Base-by-base conservation (phyloP, 371 early-diverging fungal species). In the Mortierella sp. region DNA sequence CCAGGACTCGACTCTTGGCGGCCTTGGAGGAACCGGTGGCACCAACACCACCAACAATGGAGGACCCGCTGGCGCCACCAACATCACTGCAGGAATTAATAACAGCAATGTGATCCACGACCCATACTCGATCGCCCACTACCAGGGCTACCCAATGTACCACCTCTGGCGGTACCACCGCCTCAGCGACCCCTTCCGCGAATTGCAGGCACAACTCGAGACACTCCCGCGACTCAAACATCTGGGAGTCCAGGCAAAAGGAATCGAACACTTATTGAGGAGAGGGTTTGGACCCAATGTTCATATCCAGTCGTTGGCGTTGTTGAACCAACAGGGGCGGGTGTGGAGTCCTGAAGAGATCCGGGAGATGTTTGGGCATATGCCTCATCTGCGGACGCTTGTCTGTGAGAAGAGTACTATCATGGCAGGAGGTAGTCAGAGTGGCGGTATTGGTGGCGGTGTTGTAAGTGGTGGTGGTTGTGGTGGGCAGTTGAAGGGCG, bases 141-240 rank as follows among this genome's bases (percentile, higher is more conserved):
- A 84, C 27, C 78, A 80, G 27, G 84, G 84, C 1, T 84, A 84
- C 56, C 84, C 84, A 1, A 84, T 84, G 84, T 84, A 84, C 74
- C 84, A 80, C 55, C 74, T 84, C n/a, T 51, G 74, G 73, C 49
- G 81, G 29, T 84, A 80, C 71, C 54, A 74, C n/a, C 78, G 63
- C 16, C 65, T 75, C 72, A 77, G 84, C 43, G 75, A 81, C 29
- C 85, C 85, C 4, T 76, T 84, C 51, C 65, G 70, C 16, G 79
- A 75, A 27, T 74, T 84, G 14, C 75, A 74, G 12, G 79, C 81
- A 7, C 85, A 77, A 8, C 72, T 84, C 4, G 81, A 81, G 58
- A 76, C 74, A 3, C 54, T 84, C n/a, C 85, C 85, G 7, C 81
- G 79, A 24, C 32, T 84, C 51, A 72, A 27, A 16, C 81, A 84